These are phyloP conservation scores for Xylaria intraflava DNA, from an alignment of 495 filamentous ascomycete species.

Conservation along the genomic window DNA sequence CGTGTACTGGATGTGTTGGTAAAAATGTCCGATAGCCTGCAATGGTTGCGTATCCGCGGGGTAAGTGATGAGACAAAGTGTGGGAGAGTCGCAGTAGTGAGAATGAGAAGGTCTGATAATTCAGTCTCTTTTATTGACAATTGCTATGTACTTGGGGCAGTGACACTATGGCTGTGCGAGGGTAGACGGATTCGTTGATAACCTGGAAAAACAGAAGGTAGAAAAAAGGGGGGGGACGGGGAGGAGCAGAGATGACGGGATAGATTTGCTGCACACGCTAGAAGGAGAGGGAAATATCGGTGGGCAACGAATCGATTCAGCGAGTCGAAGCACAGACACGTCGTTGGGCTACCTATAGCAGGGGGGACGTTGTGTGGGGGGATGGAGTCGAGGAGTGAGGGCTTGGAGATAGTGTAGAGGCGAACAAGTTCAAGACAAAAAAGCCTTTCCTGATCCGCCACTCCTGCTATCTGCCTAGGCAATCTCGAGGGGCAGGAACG, in stretches of 20 bases:
- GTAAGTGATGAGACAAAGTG: conserved; percentile 13
- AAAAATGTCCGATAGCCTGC: not conserved
- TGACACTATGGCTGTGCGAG: not conserved
- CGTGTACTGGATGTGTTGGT: conserved; percentile 5
- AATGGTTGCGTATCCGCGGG: conserved; percentile 7
- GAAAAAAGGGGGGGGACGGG: not conserved
- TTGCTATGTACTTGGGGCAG: conserved; percentile 43
- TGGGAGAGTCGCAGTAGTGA: conserved; percentile 24
- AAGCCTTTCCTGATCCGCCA: too few relatives aligned
- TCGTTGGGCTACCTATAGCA: too few relatives aligned
- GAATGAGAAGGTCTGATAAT: conserved; percentile 29
- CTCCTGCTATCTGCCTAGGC: too few relatives aligned
- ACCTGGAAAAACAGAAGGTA: not conserved
- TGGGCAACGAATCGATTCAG: not conserved
- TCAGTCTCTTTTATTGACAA: conserved; percentile 48
- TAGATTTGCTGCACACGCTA: not conserved
- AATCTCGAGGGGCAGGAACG: too few relatives aligned
- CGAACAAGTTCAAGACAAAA: too few relatives aligned
- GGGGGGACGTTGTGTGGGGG: not conserved
- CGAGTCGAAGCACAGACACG: not conserved
- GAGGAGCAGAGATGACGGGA: not conserved
- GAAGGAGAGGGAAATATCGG: not conserved
- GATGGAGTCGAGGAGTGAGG: not conserved
- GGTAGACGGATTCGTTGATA: not conserved
- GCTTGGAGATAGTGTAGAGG: not conserved